Evolutionary conservation across 768 basidiomycete genomes (phyloP), one percentile per base, ranked within the genome.

Genomic region (Lactarius hengduanensis): DNA sequence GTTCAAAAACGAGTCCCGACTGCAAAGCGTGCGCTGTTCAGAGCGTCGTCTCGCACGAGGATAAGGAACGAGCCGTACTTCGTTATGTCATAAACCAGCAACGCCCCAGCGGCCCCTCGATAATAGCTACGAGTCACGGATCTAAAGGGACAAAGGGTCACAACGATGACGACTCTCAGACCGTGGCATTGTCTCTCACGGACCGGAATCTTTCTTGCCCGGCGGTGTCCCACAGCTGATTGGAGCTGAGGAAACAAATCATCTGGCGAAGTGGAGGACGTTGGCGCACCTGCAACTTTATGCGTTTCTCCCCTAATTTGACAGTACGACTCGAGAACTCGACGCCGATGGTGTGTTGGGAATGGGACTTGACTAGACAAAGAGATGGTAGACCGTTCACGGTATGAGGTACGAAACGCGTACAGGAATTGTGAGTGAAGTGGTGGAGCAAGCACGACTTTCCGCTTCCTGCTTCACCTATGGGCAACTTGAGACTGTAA

Each of bases 281-380:
- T 9, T 4, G 16, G 72, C 84, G 69, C 56, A 94, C 95, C 86
- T 98, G 96, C 45, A 98, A 83, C 77, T 97, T 98, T 71, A 97
- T 94, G 70, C 90, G 85, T 78, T 94, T 93, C 81, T 97, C 95
- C 60, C 92, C 96, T 28, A 98, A 83, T 73, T 90, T 90, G 66
- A 99, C 86, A 0, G 94, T 95, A 71, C 95, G 83, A 74, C 94
- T 96, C 20, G 94, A 94, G 75, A 99, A 98, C 74, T 98, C 97
- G 34, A 99, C 97, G 11, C 96, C 97, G 65, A 99, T 98, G 16
- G 97, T 98, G 76, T 98, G 97, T 78, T 96, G 92, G 6, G 94
- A 94, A 77, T 96, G 91, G 71, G 93, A 90, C 79, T 95, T 96
- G 83, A 96, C 95, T 97, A 72, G n/a, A 60, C 9, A 59, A 61